Evolutionary conservation across 805 yeast genomes (phyloP).

Genomic region (Candida tallmaniae): DNA sequence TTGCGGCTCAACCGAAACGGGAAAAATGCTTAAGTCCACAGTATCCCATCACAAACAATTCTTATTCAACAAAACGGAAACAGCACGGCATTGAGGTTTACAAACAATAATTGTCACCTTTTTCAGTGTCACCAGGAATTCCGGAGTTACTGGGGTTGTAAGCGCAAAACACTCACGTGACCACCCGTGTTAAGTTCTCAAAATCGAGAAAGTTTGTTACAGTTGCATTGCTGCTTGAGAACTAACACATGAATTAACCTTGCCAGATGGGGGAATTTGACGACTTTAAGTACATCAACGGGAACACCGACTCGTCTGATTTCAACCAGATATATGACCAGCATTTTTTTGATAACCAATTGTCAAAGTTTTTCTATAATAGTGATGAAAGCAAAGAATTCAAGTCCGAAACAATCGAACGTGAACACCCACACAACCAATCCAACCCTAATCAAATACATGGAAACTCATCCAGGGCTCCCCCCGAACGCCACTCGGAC

Average conservation of each 20-base stretch:
- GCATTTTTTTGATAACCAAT: constrained; percentile 7
- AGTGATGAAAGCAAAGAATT: neutral
- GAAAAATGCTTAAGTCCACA: too few species aligned
- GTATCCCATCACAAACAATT: too few species aligned
- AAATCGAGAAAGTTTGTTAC: neutral
- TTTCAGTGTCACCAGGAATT: too few species aligned
- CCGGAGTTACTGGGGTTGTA: too few species aligned
- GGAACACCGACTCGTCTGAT: constrained; percentile 7
- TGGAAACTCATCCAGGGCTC: neutral
- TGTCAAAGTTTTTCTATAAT: constrained; percentile 1
- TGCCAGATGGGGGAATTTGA: constrained; percentile 5
- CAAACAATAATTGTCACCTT: too few species aligned
- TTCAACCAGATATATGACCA: constrained; percentile 10
- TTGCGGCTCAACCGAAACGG: too few species aligned
- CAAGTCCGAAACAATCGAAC: too few species aligned
- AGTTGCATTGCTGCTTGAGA: too few species aligned
- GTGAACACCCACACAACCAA: neutral
- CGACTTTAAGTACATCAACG: constrained; percentile 1
- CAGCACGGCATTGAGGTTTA: too few species aligned
- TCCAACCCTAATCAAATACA: neutral
- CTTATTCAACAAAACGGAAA: too few species aligned
- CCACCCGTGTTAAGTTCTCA: neutral
- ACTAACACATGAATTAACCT: too few species aligned
- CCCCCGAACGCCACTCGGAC: neutral
- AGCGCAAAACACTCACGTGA: neutral